Evolutionary conservation across 345 rosid genomes (phyloP), one percentile per base, ranked within the genome.

Genomic region (Gossypium ekmanianum): DNA sequence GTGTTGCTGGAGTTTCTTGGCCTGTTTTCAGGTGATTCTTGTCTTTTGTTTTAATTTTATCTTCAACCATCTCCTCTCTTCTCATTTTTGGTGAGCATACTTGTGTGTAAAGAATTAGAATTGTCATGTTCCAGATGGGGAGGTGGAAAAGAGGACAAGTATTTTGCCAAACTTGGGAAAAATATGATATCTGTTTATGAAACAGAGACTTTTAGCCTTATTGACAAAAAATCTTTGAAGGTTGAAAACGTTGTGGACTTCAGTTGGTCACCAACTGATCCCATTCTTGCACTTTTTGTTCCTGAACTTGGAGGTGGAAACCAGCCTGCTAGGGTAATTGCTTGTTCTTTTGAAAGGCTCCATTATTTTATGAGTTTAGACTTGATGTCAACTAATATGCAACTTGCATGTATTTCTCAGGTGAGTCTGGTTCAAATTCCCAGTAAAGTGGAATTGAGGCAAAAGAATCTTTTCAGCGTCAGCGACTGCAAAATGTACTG

Each of bases 291-390:
- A 18, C 86, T 93, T 27, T 95, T 79, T 87, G 99, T 90, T 82
- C 98, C 99, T 79, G 99, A 95, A 83, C 97, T 89, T 83, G 94
- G 91, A 70, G 97, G 94, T 65, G 98, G 97, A 44, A 95, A 93
- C 87, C 99, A 95, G 61, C 98, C 99, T 73, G 99, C 99, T 24
- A 87, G 91, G 85, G 98, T 95, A 78, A 83, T 89, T 74, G n/a
- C 71, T 52, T 61, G 1, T 79, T 14, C 20, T 43, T 26, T 58
- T 11, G 62, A 58, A 39, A 12, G 24, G 24, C 20, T 78, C 9
- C 11, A 2, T 69, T 59, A 48, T 16, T 71, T 61, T 16, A 18
- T 5, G 9, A 18, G 7, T 58, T 10, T 22, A 50, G 17, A 54
- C 55, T 26, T 66, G 54, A 64, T 74, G 12, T 43, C 22, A 27